These are phyloP conservation scores for Dothiorella sarmentorum DNA, from an alignment of 2,329 filamentous ascomycete genomes.

Conservation along the genomic window DNA sequence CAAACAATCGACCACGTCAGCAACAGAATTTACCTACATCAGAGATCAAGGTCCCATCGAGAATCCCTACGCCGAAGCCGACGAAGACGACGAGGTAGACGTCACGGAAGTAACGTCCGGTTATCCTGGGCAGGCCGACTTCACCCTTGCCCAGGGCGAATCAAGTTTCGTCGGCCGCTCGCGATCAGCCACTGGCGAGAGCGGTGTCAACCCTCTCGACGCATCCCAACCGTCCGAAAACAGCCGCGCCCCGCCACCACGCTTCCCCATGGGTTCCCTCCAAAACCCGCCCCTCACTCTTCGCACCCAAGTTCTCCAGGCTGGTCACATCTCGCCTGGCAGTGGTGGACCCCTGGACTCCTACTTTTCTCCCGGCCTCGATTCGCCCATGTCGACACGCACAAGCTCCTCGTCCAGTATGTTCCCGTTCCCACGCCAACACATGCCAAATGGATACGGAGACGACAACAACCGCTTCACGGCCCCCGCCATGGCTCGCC, in stretches of 20 bases:
- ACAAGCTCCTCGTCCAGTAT: constrained; percentile 71
- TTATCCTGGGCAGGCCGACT: constrained; percentile 42
- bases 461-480: constrained; percentile 79
- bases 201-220: constrained; percentile 40
- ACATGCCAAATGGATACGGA: constrained; percentile 61
- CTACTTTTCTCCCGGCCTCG: constrained; percentile 86
- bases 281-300: constrained; percentile 58
- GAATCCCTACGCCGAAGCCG: constrained; percentile 74
- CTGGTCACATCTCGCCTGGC: constrained; percentile 55
- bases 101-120: constrained; percentile 22
- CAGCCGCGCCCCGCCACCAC: constrained; percentile 60
- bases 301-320: constrained; percentile 57
- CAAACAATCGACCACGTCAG: constrained; percentile 52
- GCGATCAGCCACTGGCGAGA: constrained; percentile 73
- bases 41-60: constrained; percentile 62
- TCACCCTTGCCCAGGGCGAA: constrained; percentile 61
- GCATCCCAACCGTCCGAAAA: constrained; percentile 26
- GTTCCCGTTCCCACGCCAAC: constrained; percentile 76
- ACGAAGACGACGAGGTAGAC: constrained; percentile 54
- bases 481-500: constrained; percentile 79
- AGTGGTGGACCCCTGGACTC: constrained; percentile 67
- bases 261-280: constrained; percentile 64
- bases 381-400: constrained; percentile 73
- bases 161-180: constrained; percentile 73
- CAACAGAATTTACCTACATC: constrained; percentile 79